Evolutionary conservation across 148 eudicot genomes (phyloP), one percentile per base, ranked within the genome.

Genomic region (Heliamphora exappendiculata): DNA sequence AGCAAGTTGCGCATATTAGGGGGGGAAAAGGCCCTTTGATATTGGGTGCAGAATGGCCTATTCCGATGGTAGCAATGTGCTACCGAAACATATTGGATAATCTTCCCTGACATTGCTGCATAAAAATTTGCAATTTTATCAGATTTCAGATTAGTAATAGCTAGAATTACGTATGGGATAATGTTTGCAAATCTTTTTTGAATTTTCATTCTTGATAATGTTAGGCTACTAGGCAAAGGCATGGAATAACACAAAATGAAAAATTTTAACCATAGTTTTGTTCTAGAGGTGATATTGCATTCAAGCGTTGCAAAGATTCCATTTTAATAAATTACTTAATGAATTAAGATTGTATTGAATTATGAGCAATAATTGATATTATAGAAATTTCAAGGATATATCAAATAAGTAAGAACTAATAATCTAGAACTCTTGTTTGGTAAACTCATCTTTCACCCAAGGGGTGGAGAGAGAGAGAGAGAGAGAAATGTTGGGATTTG

Each of bases 81-180:
- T 79, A 83, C 86, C 85, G 83, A 76, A 80, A 90, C 85, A 88
- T 89, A 91, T 86, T 90, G 93, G 65, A 92, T 82, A 89, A 92
- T 75, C 93, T 89, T 94, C 90, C 91, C 93, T 68, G 95, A 80
- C 78, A 86, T 78, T 70, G 88, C 98, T 94, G 98, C 98, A 94
- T 88, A 74, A 79, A 84, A 88, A 85, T 91, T 86, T 74, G 81
- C 57, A 84, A 73, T 71, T 78, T 77, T 86, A 88, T 94, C 76
- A 94, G 93, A 84, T 75, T 77, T 81, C 71, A 67, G n/a, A 77
- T 49, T 65, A 39, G 45, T 36, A 76, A 39, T 51, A 68, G 65
- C 28, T 77, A 49, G 41, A 55, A 26, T 60, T 42, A 63, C 16
- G 36, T 57, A 59, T 44, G 50, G 24, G 70, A 63, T 41, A 41